phyloP scores from a whole-genome alignment of 345 rosid genomes.

The Lepidium sativum region DNA sequence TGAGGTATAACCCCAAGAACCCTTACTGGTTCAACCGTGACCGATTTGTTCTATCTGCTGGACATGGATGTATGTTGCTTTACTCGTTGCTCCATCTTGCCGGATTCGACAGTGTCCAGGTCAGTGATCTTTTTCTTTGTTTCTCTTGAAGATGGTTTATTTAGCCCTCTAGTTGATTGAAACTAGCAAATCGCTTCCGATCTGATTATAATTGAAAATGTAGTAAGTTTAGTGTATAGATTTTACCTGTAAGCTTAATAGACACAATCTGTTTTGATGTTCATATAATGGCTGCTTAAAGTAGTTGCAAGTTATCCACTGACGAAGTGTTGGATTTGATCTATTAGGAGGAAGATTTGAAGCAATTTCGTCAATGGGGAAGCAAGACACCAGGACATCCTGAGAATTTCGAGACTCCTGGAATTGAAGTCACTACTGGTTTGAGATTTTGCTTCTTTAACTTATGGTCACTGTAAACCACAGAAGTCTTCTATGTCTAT shows the following conservation, averaged over 20 bases:
- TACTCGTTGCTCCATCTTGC: conserved; percentile 96
- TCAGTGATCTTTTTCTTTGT: conserved; percentile 16
- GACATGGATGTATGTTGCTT: conserved; percentile 96
- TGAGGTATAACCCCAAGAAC: conserved; percentile 96
- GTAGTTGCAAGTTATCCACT: not conserved
- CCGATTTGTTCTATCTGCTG: conserved; percentile 90
- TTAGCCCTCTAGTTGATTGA: not conserved
- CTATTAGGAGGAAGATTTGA: conserved; percentile 52
- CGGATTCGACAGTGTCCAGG: conserved; percentile 88
- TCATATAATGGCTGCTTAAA: not conserved
- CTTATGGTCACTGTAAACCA: too few species aligned
- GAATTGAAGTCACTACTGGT: too few species aligned
- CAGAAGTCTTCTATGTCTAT: too few species aligned
- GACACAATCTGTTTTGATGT: not conserved
- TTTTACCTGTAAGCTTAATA: not conserved
- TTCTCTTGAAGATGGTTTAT: not conserved
- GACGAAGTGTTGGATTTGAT: not conserved
- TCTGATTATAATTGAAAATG: conserved; percentile 4
- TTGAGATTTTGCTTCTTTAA: too few species aligned
- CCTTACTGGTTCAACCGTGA: conserved; percentile 99
- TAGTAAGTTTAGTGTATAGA: not conserved
- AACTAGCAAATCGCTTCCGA: not conserved
- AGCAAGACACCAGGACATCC: not conserved
- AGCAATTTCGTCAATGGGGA: not conserved
- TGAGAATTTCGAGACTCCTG: too few species aligned